Evolutionary conservation across 495 filamentous ascomycete genomes (phyloP).

Genomic region (Xylaria sp.): DNA sequence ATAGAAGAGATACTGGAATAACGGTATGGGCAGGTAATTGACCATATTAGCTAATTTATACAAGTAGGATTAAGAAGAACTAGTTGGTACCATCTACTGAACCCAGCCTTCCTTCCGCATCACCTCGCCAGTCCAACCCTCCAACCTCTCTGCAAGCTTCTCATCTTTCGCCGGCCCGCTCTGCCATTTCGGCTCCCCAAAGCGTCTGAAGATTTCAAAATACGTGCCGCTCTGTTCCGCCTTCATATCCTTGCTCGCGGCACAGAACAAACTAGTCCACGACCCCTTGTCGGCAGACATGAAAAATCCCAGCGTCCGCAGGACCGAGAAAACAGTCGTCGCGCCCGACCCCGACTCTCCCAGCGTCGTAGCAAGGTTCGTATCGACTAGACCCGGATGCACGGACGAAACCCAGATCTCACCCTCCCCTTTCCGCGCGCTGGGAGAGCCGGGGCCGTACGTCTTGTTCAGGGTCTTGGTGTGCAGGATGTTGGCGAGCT

Average conservation of each 20-base stretch:
- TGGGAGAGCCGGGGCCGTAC: conserved; percentile 47
- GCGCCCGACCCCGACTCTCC: conserved; percentile 29
- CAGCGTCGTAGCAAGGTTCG: conserved; percentile 38
- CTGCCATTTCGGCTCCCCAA: conserved; percentile 42
- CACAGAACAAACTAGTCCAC: conserved; percentile 50
- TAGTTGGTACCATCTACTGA: too few relatives aligned
- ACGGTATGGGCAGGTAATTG: too few relatives aligned
- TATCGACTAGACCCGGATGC: conserved; percentile 54
- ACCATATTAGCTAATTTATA: too few relatives aligned
- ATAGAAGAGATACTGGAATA: too few relatives aligned
- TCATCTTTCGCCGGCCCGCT: conserved; percentile 40
- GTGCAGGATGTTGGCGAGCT: conserved; percentile 53
- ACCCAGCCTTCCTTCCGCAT: conserved; percentile 38
- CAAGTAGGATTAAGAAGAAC: too few relatives aligned
- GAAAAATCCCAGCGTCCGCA: conserved; percentile 37
- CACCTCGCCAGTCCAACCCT: conserved; percentile 38
- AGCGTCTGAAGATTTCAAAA: conserved; percentile 38
- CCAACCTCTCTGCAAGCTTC: conserved; percentile 37
- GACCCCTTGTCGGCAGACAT: conserved; percentile 47
- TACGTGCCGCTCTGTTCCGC: conserved; percentile 49
- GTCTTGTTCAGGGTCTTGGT: conserved; percentile 39
- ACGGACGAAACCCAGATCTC: conserved; percentile 51
- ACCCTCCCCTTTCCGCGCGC: conserved; percentile 37
- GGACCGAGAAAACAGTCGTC: conserved; percentile 33
- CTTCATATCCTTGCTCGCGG: conserved; percentile 48